Conservation (phyloP, 495 filamentous ascomycete genomes). For the Podospora comata region DNA sequence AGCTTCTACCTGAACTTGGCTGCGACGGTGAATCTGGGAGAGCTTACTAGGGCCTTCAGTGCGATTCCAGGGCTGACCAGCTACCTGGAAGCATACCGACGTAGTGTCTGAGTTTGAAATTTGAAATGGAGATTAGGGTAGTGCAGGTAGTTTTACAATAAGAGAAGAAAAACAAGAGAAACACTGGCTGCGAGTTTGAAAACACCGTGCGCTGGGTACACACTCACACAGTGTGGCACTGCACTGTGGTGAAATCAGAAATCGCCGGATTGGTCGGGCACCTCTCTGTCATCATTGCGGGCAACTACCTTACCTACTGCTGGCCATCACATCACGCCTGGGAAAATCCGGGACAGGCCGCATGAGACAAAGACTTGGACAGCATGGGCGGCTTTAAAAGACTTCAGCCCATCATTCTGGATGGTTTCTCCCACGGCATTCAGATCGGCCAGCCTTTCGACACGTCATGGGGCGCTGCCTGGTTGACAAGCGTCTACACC, state of each 20-base stretch:
- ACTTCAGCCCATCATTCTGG: slow-evolving; percentile 9
- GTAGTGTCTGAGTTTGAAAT: background rate
- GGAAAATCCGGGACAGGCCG: too few relatives aligned
- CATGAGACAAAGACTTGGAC: too few relatives aligned
- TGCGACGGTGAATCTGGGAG: background rate
- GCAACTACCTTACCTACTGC: too few relatives aligned
- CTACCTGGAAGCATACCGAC: background rate
- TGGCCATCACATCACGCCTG: too few relatives aligned
- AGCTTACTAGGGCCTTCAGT: background rate
- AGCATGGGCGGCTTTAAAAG: background rate
- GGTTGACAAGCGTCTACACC: slow-evolving; percentile 16
- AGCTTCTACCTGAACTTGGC: background rate
- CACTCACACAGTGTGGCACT: background rate
- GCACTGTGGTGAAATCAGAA: background rate
- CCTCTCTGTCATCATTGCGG: too few relatives aligned
- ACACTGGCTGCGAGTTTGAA: too few relatives aligned
- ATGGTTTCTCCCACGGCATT: slow-evolving; percentile 15
- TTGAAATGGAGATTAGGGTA: too few relatives aligned
- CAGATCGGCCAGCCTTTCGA: slow-evolving; percentile 14
- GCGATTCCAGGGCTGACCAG: background rate
- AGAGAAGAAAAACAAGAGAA: too few relatives aligned
- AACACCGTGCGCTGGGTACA: too few relatives aligned
- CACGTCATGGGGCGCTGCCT: slow-evolving; percentile 19
- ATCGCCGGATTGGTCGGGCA: background rate
- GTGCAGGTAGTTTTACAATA: too few relatives aligned